Evolutionary conservation across 2,329 filamentous ascomycete genomes (phyloP).

Genomic region (Zymoseptoria brevis): DNA sequence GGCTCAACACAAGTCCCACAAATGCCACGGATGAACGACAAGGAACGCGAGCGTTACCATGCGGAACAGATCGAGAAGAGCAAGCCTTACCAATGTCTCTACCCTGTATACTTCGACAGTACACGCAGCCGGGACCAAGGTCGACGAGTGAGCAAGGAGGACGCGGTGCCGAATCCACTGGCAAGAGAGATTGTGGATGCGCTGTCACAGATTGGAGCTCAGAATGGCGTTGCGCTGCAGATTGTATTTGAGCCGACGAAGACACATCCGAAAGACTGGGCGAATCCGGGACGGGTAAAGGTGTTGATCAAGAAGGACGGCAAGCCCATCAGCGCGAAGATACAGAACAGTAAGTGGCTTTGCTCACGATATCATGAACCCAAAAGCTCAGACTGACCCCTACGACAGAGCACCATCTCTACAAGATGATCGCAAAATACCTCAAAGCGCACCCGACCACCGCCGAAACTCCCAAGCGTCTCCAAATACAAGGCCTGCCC

Average conservation of each 20-base stretch:
- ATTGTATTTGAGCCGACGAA: slow-evolving; percentile 86
- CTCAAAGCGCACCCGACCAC: slow-evolving; percentile 71
- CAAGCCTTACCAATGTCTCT: slow-evolving; percentile 78
- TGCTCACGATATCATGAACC: background rate
- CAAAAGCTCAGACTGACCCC: slow-evolving; percentile 3
- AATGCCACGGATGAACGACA: slow-evolving; percentile 25
- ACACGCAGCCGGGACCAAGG: slow-evolving; percentile 67
- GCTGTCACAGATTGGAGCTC: slow-evolving; percentile 53
- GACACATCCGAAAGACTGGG: slow-evolving; percentile 93
- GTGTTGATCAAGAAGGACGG: slow-evolving; percentile 63
- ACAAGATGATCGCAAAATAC: slow-evolving; percentile 68
- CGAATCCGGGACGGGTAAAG: slow-evolving; percentile 84
- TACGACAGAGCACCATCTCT: slow-evolving; percentile 75
- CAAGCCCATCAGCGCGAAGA: slow-evolving; percentile 38
- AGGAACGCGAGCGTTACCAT: slow-evolving; percentile 26
- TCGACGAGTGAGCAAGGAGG: slow-evolving; percentile 62
- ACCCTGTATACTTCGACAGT: slow-evolving; percentile 91
- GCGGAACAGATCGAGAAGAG: slow-evolving; percentile 49
- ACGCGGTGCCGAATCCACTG: slow-evolving; percentile 76
- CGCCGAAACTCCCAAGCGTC: slow-evolving; percentile 59
- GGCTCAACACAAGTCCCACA: slow-evolving; percentile 8
- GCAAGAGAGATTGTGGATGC: slow-evolving; percentile 84
- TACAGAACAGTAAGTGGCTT: slow-evolving; percentile 55
- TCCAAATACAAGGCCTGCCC: slow-evolving; percentile 66
- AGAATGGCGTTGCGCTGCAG: slow-evolving; percentile 43